A percentile compares a stretch with the other conserved stretches of the same genome.
These are phyloP conservation scores for Pleurotus platypus DNA, from an alignment of 768 basidiomycete species.

Conservation along the genomic window DNA sequence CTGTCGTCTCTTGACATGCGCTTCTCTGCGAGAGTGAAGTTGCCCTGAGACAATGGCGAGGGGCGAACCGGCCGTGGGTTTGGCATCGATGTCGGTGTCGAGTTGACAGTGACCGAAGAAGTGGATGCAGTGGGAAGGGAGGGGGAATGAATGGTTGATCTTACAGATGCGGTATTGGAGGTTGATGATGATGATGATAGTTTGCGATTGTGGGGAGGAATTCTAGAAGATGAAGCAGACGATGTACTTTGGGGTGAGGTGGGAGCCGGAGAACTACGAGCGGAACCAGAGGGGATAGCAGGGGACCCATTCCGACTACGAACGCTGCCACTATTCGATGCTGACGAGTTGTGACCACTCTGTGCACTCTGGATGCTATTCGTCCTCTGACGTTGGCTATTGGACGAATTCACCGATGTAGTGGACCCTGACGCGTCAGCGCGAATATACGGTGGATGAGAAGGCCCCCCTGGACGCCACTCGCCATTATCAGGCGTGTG, in stretches of 20 bases:
- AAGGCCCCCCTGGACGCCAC: conserved; percentile 46
- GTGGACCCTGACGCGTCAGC: conserved; percentile 77
- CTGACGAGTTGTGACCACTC: conserved; percentile 33
- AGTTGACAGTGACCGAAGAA: conserved; percentile 23
- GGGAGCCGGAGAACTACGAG: conserved; percentile 23
- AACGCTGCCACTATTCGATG: conserved; percentile 26
- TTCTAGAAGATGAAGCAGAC: conserved; percentile 12
- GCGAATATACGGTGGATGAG: conserved; percentile 77
- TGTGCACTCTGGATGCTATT: conserved; percentile 67
- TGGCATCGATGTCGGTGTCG: conserved; percentile 20
- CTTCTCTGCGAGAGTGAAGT: conserved; percentile 60
- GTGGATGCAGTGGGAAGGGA: conserved; percentile 29
- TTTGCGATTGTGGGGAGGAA: conserved; percentile 38
- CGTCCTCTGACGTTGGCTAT: conserved; percentile 60
- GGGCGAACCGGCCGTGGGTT: conserved; percentile 46
- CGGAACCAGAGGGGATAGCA: conserved; percentile 20
- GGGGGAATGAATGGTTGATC: conserved; percentile 30
- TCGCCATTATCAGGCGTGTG: conserved; percentile 34
- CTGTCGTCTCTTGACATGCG: conserved; percentile 79
- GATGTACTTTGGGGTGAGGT: conserved; percentile 5
- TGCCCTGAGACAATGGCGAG: conserved; percentile 70
- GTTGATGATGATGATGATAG: conserved; percentile 46
- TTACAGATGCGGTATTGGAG: conserved; percentile 32
- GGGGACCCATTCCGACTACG: conserved; percentile 34
- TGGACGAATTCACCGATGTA: conserved; percentile 71